Conservation (phyloP, 495 filamentous ascomycete genomes). For the Xylaria castorea region DNA sequence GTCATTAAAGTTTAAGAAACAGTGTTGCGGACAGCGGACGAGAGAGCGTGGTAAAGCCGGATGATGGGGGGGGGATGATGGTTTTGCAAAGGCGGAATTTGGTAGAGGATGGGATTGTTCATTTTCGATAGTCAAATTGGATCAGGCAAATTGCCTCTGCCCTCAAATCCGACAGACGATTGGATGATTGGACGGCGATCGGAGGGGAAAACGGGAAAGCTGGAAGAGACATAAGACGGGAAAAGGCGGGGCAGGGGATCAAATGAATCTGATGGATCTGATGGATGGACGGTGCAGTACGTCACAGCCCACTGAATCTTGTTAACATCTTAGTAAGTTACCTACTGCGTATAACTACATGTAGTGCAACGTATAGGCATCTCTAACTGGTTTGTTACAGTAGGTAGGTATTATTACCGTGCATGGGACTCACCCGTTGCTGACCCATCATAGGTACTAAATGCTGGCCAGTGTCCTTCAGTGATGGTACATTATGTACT, state of each 20-base stretch:
- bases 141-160: constrained; percentile 13
- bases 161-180: constrained; percentile 1
- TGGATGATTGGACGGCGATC: constrained; percentile 24
- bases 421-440: neutral
- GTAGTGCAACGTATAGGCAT: neutral
- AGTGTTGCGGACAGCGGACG: neutral
- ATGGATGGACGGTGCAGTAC: neutral
- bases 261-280: neutral
- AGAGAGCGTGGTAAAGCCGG: constrained; percentile 15
- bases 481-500: too few species aligned
- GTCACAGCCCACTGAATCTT: constrained; percentile 5
- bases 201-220: constrained; percentile 3
- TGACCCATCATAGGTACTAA: neutral
- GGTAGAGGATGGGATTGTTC: constrained; percentile 39
- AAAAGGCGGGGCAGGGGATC: constrained; percentile 7
- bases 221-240: constrained; percentile 5
- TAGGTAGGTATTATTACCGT: neutral
- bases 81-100: constrained; percentile 30
- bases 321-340: too few species aligned
- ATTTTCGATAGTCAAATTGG: constrained; percentile 30
- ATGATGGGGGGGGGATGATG: constrained; percentile 18
- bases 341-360: too few species aligned
- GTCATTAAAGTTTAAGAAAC: neutral
- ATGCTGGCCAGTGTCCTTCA: neutral
- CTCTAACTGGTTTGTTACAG: neutral